Evolutionary conservation across 805 yeast genomes (phyloP).

Genomic region (Candida ovalis): DNA sequence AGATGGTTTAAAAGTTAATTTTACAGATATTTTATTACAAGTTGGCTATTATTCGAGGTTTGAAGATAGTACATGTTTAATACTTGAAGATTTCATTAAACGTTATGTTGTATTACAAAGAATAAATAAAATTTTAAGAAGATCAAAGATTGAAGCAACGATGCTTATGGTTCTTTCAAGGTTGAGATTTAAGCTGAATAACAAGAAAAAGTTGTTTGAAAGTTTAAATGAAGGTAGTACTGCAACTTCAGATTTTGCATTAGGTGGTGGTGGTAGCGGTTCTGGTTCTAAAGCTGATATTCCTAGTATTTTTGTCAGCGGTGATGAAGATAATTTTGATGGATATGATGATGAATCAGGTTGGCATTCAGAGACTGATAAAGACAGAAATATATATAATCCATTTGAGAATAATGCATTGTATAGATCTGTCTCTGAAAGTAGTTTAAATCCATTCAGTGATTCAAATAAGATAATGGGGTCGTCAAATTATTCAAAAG

Average conservation of each 20-base stretch:
- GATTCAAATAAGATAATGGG: slow-evolving; percentile 11
- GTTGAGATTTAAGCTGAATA: slow-evolving; percentile 39
- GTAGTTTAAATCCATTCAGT: slow-evolving; percentile 28
- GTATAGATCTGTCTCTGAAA: slow-evolving; percentile 23
- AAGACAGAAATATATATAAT: slow-evolving; percentile 14
- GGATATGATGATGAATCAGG: neutral
- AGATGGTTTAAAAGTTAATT: slow-evolving; percentile 60
- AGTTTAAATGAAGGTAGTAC: too few species aligned
- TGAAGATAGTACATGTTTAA: slow-evolving; percentile 72
- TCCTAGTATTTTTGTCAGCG: slow-evolving; percentile 2
- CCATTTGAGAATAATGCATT: slow-evolving; percentile 20
- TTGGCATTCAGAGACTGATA: slow-evolving; percentile 3
- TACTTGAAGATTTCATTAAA: slow-evolving; percentile 66
- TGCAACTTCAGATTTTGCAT: too few species aligned
- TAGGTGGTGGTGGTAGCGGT: neutral
- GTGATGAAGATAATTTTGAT: slow-evolving; percentile 2
- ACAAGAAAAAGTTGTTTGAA: slow-evolving; percentile 1
- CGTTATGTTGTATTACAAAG: slow-evolving; percentile 55
- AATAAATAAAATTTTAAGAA: slow-evolving; percentile 45
- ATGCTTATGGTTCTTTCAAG: slow-evolving; percentile 46
- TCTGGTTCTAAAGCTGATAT: neutral
- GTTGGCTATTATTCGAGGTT: slow-evolving; percentile 76
- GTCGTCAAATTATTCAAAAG: neutral
- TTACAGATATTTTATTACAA: slow-evolving; percentile 56
- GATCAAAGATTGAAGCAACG: slow-evolving; percentile 41